Conservation (phyloP, 805 yeast species). For the Yarrowia deformans region DNA sequence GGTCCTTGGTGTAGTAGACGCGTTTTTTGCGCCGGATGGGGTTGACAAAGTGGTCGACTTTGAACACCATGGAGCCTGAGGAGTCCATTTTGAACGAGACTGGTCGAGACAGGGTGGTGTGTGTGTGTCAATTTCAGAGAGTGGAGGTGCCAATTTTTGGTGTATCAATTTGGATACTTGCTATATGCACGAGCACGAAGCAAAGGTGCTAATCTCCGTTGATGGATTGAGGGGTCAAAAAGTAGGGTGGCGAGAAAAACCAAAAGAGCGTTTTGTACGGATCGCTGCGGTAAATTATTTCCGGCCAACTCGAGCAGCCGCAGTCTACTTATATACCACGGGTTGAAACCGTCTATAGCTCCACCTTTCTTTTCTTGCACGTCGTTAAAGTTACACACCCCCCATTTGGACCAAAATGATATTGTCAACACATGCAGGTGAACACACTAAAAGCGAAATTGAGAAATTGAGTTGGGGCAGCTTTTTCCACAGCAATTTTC, state of each 20-base stretch:
- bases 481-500: neutral
- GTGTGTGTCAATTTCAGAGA: too few relatives aligned
- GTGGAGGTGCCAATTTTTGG: conserved; percentile 6
- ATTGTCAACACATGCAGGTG: conserved; percentile 30
- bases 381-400: conserved; percentile 2
- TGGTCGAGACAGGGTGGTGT: neutral
- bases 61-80: conserved; percentile 32
- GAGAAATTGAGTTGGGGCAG: conserved; percentile 33
- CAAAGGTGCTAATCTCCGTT: conserved; percentile 15
- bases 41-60: conserved; percentile 29
- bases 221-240: neutral
- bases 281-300: neutral
- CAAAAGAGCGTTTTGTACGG: neutral
- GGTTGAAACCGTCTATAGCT: neutral
- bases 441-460: conserved; percentile 17
- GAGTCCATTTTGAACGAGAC: conserved; percentile 16
- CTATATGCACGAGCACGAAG: conserved; percentile 20
- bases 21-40: conserved; percentile 28
- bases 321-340: neutral
- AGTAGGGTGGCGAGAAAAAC: neutral
- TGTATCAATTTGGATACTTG: conserved; percentile 25
- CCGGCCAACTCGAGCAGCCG: neutral
- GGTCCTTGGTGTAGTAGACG: conserved; percentile 27
- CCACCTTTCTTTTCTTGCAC: conserved; percentile 8
- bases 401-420: conserved; percentile 30